Conservation (phyloP, 768 basidiomycete genomes). For the Suillus paluster region DNA sequence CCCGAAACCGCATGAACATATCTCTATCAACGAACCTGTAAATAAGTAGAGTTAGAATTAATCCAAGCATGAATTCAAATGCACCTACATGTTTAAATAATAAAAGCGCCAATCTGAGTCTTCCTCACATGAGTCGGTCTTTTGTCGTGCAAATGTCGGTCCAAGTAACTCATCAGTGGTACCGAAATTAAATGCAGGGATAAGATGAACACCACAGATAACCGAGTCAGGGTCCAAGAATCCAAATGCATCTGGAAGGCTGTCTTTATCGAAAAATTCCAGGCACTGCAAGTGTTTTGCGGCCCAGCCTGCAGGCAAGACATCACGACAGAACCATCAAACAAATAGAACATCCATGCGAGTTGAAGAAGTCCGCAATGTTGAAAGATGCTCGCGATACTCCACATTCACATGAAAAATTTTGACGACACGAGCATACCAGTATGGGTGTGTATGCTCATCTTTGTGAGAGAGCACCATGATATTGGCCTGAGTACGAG, state of each 20-base stretch:
- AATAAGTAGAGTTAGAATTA: too few species aligned
- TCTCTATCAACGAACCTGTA: slow-evolving; percentile 43
- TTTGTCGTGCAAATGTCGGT: slow-evolving; percentile 8
- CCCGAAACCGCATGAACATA: slow-evolving; percentile 32
- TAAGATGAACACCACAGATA: slow-evolving; percentile 44
- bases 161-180: slow-evolving; percentile 15
- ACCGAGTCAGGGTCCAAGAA: slow-evolving; percentile 50
- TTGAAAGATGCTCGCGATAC: not conserved
- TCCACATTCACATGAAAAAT: slow-evolving; percentile 30
- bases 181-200: slow-evolving; percentile 42
- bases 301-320: slow-evolving; percentile 29
- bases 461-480: slow-evolving; percentile 37
- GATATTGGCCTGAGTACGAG: slow-evolving; percentile 35
- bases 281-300: slow-evolving; percentile 38
- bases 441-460: slow-evolving; percentile 36
- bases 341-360: slow-evolving; percentile 48
- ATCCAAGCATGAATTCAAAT: too few species aligned
- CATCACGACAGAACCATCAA: slow-evolving; percentile 39
- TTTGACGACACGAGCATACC: slow-evolving; percentile 41
- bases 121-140: slow-evolving; percentile 6
- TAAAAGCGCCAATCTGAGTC: slow-evolving; percentile 33
- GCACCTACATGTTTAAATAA: slow-evolving; percentile 38
- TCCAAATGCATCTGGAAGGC: slow-evolving; percentile 39
- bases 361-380: slow-evolving; percentile 8
- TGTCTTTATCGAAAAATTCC: slow-evolving; percentile 39